Evolutionary conservation across 2,329 filamentous ascomycete species (phyloP).

Genomic region (Nothomitra cinnamomea): DNA sequence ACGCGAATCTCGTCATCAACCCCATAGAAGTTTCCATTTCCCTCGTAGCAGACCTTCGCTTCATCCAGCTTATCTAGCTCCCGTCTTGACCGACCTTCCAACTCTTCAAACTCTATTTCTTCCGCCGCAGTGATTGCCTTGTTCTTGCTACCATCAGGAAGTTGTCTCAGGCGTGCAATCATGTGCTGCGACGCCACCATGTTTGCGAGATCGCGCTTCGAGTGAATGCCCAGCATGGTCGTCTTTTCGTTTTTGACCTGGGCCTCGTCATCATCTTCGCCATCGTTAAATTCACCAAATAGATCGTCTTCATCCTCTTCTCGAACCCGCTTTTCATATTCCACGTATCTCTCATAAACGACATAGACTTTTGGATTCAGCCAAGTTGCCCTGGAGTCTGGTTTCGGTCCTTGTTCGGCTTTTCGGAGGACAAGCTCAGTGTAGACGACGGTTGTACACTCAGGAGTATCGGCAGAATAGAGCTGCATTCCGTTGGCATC

Average conservation of each 20-base stretch:
- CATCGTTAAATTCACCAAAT: neutral
- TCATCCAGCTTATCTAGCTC: neutral
- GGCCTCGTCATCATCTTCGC: neutral
- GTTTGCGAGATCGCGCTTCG: neutral
- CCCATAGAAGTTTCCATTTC: neutral
- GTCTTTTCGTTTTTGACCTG: neutral
- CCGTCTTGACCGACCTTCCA: neutral
- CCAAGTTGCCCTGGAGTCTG: neutral
- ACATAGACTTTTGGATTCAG: neutral
- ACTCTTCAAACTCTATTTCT: neutral
- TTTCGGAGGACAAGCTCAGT: neutral
- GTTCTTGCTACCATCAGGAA: neutral
- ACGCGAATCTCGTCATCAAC: neutral
- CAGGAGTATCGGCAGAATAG: neutral
- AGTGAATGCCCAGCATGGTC: neutral
- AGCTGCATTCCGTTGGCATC: neutral
- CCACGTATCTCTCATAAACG: neutral
- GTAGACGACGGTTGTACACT: neutral
- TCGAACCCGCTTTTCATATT: neutral
- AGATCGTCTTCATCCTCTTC: neutral
- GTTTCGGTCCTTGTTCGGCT: neutral
- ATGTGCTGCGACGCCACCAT: neutral
- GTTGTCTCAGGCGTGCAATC: neutral
- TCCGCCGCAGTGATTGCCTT: neutral
- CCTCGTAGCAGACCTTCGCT: neutral